Evolutionary conservation across 2,329 filamentous ascomycete species (phyloP), one percentile per base, ranked within the genome.

Genomic region (Aspergillus sp.): DNA sequence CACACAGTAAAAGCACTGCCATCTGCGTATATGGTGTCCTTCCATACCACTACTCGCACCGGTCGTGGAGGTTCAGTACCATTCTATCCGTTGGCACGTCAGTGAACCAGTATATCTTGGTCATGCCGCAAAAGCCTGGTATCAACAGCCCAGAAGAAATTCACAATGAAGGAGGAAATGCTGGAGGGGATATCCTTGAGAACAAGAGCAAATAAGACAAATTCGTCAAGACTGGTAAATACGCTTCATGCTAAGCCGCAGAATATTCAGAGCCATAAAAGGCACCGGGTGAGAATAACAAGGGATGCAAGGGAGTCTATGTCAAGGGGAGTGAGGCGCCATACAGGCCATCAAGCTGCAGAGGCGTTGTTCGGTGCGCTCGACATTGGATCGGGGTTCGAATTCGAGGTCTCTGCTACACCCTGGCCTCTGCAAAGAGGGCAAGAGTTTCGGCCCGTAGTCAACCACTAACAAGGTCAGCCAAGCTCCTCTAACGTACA

Each of bases 401-500:
- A 50, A 30, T 57, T 60, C 7, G 61, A 49, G 3, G 62, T 68
- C 57, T 76, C 73, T 42, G 65, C 61, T n/a, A 76, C 73, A 35
- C 73, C 73, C 50, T 76, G 69, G 16, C 69, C 67, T 52, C 69
- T 61, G 50, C 69, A 72, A 6, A 72, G 59, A 50, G 69, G 69
- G 38, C 69, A 72, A 19, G 69, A 72, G 50, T 72, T 72, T 47
- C 69, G 68, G 42, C 69, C 69, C 6, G 84, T 87, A 16, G 83
- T 87, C 44, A 88, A 73, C 85, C 85, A 88, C 83, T 87, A 45
- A 33, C 35, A 10, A 42, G 44, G 58, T 77, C 57, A 78, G 69
- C 50, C 49, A 43, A 56, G 52, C 16, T 9, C 50, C 30, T 8
- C 35, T 10, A 50, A 49, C 9, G 47, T 16, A 17, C 49, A 42